Evolutionary conservation across 495 filamentous ascomycete species (phyloP).

Genomic region (Pseudoneurospora amorphoporcata): DNA sequence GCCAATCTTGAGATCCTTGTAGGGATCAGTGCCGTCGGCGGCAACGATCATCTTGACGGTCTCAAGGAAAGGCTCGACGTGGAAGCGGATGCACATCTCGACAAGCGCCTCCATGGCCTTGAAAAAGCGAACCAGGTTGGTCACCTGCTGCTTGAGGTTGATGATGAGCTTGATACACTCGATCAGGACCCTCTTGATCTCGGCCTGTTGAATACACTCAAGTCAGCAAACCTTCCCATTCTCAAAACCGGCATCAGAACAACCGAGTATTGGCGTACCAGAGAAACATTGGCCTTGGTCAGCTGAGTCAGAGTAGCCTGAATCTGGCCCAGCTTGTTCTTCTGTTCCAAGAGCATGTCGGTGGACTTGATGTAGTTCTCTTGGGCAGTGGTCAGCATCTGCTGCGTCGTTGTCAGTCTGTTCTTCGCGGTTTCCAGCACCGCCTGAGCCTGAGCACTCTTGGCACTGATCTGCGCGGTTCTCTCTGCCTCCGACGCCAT

Average conservation of each 20-base stretch:
- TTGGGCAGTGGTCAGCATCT: background rate
- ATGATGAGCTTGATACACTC: constrained; percentile 3
- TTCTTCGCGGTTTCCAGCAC: background rate
- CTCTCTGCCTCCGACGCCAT: background rate
- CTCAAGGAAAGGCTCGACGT: constrained; percentile 2
- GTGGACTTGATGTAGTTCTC: constrained; percentile 1
- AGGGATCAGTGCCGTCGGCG: background rate
- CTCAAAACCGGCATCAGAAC: background rate
- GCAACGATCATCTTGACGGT: background rate
- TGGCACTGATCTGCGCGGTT: background rate
- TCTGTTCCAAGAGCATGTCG: constrained; percentile 1
- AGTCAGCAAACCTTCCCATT: background rate
- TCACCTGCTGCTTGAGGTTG: constrained; percentile 1
- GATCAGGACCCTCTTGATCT: constrained; percentile 3
- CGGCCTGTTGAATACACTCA: background rate
- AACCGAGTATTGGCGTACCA: background rate
- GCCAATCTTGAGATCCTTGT: constrained; percentile 2
- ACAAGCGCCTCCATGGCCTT: background rate
- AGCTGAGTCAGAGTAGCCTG: background rate
- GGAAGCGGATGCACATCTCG: background rate
- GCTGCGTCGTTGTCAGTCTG: constrained; percentile 1
- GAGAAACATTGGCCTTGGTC: background rate
- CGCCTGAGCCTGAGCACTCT: background rate
- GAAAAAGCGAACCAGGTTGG: constrained; percentile 3
- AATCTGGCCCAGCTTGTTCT: background rate